Percentiles rank a stretch among this genome's conserved stretches.
Conservation (phyloP, 2,329 filamentous ascomycete genomes). For the Sporothrix protearum region DNA sequence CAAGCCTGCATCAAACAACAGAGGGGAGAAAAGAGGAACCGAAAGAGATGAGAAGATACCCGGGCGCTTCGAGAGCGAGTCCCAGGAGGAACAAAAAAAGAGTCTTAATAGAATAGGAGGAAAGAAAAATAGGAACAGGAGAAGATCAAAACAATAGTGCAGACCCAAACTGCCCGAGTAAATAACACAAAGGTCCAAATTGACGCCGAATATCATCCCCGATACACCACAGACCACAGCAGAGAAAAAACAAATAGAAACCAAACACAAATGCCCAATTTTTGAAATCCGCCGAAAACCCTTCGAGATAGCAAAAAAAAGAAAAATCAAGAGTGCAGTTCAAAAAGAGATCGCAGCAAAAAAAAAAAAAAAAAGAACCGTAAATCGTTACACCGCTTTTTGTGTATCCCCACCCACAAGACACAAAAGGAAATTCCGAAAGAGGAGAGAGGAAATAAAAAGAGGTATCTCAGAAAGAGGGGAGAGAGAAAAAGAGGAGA, state of each 20-base stretch:
- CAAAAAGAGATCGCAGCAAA: not conserved
- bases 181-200: not conserved
- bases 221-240: not conserved
- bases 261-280: conserved; percentile 8
- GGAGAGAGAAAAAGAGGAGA: not conserved
- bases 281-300: not conserved
- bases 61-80: not conserved
- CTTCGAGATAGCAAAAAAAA: not conserved
- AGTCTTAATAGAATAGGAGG: conserved; percentile 4
- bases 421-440: not conserved
- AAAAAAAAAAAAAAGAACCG: not conserved
- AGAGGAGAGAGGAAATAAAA: conserved; percentile 2
- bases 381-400: conserved; percentile 17
- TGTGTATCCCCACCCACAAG: conserved; percentile 7
- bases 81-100: not conserved
- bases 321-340: not conserved
- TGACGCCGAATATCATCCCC: not conserved
- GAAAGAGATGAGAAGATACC: conserved; percentile 9
- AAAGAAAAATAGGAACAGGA: not conserved
- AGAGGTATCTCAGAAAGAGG: not conserved
- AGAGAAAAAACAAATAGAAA: not conserved
- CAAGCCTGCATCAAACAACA: not conserved
- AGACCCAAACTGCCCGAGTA: not conserved
- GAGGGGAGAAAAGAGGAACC: not conserved
- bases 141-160: not conserved